phyloP scores from a whole-genome alignment of 306 rosid genomes.

The Malus sieversii region DNA sequence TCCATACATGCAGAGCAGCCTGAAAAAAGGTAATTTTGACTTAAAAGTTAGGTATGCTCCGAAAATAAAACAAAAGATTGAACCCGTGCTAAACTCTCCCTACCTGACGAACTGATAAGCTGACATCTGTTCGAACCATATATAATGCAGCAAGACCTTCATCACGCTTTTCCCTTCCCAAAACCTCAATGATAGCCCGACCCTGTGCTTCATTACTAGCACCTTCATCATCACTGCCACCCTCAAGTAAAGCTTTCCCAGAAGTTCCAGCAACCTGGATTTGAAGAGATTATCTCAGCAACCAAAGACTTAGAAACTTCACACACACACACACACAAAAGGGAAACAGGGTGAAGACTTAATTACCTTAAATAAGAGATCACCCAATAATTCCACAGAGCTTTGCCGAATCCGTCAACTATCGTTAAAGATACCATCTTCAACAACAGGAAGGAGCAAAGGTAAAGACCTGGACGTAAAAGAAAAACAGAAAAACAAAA shows the following conservation, averaged over 20 bases:
- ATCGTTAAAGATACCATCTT: constrained; percentile 95
- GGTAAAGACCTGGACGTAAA: constrained; percentile 65
- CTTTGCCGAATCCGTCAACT: constrained; percentile 97
- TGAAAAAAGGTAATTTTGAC: constrained; percentile 17
- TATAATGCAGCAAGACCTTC: constrained; percentile 92
- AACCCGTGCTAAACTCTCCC: neutral
- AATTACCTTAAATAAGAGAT: constrained; percentile 84
- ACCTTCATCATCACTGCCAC: constrained; percentile 99
- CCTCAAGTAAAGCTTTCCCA: constrained; percentile 98
- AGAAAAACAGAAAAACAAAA: neutral
- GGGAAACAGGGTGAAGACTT: constrained; percentile 2
- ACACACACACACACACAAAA: no score
- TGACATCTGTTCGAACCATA: constrained; percentile 96
- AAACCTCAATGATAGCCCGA: constrained; percentile 91
- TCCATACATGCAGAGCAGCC: constrained; percentile 99
- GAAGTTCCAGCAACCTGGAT: constrained; percentile 98
- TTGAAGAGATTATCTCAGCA: constrained; percentile 9
- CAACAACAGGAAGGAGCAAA: constrained; percentile 92
- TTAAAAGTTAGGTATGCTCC: neutral
- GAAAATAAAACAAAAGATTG: neutral
- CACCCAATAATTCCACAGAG: constrained; percentile 94
- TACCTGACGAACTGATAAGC: constrained; percentile 99
- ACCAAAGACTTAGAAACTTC: neutral
- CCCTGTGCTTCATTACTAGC: constrained; percentile 99
- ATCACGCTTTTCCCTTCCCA: constrained; percentile 84